A percentile compares a stretch with the other conserved stretches of the same genome.
Evolutionary conservation across 176 grass and related monocot species (phyloP).

Genomic region (Musa schizocarpa): DNA sequence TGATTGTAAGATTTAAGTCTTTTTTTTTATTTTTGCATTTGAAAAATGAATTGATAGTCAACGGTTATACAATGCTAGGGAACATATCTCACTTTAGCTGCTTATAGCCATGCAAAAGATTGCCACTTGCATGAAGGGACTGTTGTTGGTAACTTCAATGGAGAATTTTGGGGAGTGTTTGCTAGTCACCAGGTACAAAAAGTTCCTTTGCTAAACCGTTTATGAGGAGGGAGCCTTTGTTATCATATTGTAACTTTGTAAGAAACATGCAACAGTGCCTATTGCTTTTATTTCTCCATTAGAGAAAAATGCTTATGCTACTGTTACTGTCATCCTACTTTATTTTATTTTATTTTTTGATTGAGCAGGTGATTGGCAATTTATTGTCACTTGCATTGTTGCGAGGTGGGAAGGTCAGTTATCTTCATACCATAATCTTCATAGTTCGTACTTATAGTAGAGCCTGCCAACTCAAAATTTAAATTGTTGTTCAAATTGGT

Average conservation of each 20-base stretch:
- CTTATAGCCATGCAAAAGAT: constrained; percentile 72
- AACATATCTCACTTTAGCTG: constrained; percentile 82
- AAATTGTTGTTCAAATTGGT: background rate
- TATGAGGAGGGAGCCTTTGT: background rate
- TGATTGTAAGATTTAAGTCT: constrained; percentile 14
- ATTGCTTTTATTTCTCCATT: background rate
- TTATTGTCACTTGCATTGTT: constrained; percentile 81
- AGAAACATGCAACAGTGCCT: background rate
- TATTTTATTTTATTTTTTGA: background rate
- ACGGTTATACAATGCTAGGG: constrained; percentile 30
- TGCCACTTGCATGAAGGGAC: constrained; percentile 64
- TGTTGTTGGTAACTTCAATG: constrained; percentile 80
- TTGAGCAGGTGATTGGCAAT: constrained; percentile 81
- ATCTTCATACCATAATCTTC: background rate
- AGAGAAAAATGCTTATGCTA: background rate
- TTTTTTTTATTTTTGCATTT: constrained; percentile 5
- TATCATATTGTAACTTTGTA: background rate
- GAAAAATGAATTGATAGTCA: background rate
- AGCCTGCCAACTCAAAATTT: background rate
- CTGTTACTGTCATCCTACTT: background rate
- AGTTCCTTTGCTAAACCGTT: background rate
- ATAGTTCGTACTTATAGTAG: background rate
- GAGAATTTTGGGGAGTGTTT: constrained; percentile 96
- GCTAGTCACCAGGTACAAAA: constrained; percentile 69
- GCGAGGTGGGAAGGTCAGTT: constrained; percentile 58